Evolutionary conservation across 805 yeast species (phyloP).

Genomic region (Kodamaea jinghongensis): DNA sequence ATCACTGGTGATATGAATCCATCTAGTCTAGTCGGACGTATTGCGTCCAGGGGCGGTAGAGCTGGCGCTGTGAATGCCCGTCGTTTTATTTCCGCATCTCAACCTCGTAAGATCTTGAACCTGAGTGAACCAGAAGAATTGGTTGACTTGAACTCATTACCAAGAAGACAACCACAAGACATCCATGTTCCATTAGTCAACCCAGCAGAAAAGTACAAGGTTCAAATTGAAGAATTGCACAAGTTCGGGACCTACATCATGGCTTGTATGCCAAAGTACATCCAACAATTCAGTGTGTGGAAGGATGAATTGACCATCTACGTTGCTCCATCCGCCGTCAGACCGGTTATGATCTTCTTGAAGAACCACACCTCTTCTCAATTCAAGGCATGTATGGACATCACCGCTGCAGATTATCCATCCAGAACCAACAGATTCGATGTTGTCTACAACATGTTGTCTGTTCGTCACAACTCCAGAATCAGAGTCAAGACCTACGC

Average conservation of each 20-base stretch:
- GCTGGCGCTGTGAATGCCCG: conserved; percentile 33
- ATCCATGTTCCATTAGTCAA: conserved; percentile 55
- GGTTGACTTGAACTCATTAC: conserved; percentile 33
- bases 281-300: conserved; percentile 87
- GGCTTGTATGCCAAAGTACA: conserved; percentile 74
- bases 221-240: conserved; percentile 68
- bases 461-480: conserved; percentile 81
- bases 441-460: conserved; percentile 77
- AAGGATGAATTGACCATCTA: conserved; percentile 79
- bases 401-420: conserved; percentile 87
- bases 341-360: conserved; percentile 69
- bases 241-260: conserved; percentile 77
- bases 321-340: conserved; percentile 71
- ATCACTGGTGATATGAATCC: conserved; percentile 8
- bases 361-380: conserved; percentile 79
- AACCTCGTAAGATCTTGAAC: conserved; percentile 12
- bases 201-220: conserved; percentile 74
- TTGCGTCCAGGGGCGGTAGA: conserved; percentile 7
- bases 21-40: conserved; percentile 3
- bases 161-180: conserved; percentile 35
- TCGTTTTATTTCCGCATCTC: conserved; percentile 11
- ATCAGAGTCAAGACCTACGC: conserved; percentile 89
- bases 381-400: conserved; percentile 73
- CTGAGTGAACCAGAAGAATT: conserved; percentile 22
- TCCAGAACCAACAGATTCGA: conserved; percentile 81